These are phyloP conservation scores for Macrophomina phaseolina DNA, from an alignment of 2,329 filamentous ascomycete genomes.

Conservation along the genomic window DNA sequence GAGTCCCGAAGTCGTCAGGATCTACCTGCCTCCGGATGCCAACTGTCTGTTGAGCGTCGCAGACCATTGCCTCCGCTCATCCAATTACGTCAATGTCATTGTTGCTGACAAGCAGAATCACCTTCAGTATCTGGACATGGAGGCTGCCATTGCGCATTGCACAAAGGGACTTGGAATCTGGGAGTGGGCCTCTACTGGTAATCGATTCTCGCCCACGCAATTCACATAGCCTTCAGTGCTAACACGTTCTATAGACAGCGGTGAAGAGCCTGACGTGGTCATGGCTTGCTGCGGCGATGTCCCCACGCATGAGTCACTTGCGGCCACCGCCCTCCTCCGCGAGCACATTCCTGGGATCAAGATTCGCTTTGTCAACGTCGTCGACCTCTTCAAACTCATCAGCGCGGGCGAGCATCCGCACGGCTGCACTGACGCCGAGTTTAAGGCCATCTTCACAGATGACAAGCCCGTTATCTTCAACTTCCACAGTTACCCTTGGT, in stretches of 20 bases:
- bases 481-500: conserved; percentile 83
- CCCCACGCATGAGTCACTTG: conserved; percentile 74
- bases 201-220: not conserved
- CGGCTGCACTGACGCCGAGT: conserved; percentile 70
- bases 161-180: conserved; percentile 80
- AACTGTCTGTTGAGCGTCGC: conserved; percentile 78
- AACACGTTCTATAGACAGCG: conserved; percentile 56
- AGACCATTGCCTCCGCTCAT: conserved; percentile 74
- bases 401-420: conserved; percentile 73
- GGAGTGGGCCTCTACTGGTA: conserved; percentile 69
- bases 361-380: conserved; percentile 78
- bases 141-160: conserved; percentile 75
- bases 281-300: conserved; percentile 80
- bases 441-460: conserved; percentile 71
- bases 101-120: conserved; percentile 82
- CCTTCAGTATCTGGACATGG: conserved; percentile 76
- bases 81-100: conserved; percentile 82
- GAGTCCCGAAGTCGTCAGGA: conserved; percentile 77
- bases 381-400: conserved; percentile 82
- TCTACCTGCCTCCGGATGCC: conserved; percentile 80
- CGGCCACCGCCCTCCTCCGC: conserved; percentile 76
- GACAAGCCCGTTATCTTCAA: conserved; percentile 80
- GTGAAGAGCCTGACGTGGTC: conserved; percentile 72
- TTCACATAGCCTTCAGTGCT: conserved; percentile 36
- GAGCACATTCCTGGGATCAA: conserved; percentile 73